Conservation (phyloP, 495 filamentous ascomycete species). For the Saxispiralis lemnorum region DNA sequence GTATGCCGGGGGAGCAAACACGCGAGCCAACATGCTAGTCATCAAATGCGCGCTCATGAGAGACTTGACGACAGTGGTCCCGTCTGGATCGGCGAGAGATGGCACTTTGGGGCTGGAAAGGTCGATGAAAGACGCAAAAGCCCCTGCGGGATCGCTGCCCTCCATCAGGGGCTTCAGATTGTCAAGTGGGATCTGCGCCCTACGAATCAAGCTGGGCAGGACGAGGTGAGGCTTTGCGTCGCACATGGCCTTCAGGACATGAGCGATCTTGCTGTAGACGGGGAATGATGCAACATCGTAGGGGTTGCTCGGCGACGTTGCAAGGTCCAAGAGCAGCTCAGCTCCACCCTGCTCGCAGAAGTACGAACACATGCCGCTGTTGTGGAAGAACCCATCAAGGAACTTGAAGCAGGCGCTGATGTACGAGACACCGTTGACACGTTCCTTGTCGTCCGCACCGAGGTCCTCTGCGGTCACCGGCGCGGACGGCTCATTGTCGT, state of each 20-base stretch:
- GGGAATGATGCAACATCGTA: slow-evolving; percentile 52
- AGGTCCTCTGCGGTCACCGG: slow-evolving; percentile 10
- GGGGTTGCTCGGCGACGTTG: slow-evolving; percentile 57
- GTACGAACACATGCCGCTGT: slow-evolving; percentile 50
- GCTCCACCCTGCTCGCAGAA: slow-evolving; percentile 67
- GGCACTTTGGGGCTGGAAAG: slow-evolving; percentile 6
- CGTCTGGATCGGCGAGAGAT: slow-evolving; percentile 23
- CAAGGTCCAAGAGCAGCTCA: slow-evolving; percentile 69
- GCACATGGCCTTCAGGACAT: slow-evolving; percentile 60
- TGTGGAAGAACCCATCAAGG: slow-evolving; percentile 58
- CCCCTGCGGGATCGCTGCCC: slow-evolving; percentile 26
- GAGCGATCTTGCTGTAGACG: slow-evolving; percentile 46
- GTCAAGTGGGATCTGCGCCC: slow-evolving; percentile 50
- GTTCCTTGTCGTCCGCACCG: slow-evolving; percentile 15
- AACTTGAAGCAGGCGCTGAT: slow-evolving; percentile 30
- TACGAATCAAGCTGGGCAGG: slow-evolving; percentile 58
- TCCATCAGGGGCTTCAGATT: slow-evolving; percentile 46
- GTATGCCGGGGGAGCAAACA: slow-evolving; percentile 36
- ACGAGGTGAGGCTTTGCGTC: slow-evolving; percentile 71
- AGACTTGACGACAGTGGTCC: slow-evolving; percentile 59
- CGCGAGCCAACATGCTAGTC: slow-evolving; percentile 50
- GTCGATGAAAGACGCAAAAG: slow-evolving; percentile 48
- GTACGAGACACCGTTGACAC: slow-evolving; percentile 4
- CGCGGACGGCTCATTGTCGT: too few relatives aligned
- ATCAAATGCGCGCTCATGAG: slow-evolving; percentile 58